phyloP scores from a whole-genome alignment of 257 asterid genomes.

The Solanum okadae region DNA sequence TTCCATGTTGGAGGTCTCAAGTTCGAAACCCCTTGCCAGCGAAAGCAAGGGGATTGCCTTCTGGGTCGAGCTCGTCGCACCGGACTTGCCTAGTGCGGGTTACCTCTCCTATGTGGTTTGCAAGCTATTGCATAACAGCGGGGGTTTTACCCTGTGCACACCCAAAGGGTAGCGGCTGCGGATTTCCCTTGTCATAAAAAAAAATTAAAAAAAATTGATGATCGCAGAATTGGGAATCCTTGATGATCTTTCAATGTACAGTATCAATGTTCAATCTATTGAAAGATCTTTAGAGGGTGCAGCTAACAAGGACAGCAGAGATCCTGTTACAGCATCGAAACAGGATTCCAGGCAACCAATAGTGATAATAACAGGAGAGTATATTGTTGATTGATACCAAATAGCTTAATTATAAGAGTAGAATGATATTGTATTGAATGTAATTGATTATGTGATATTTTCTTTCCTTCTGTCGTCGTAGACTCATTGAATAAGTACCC shows the following conservation, averaged over 20 bases:
- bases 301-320: not conserved
- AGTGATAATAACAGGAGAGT: not conserved
- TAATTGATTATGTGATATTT: not conserved
- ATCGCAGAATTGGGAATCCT: not conserved
- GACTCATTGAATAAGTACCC: not conserved
- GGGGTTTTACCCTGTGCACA: too few relatives aligned
- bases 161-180: too few relatives aligned
- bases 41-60: too few relatives aligned
- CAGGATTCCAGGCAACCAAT: not conserved
- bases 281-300: not conserved
- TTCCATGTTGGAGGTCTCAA: too few relatives aligned
- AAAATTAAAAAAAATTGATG: too few relatives aligned
- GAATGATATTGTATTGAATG: not conserved
- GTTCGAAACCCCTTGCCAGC: too few relatives aligned
- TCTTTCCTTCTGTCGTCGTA: not conserved
- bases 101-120: too few relatives aligned
- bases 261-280: not conserved
- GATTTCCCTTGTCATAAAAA: too few relatives aligned
- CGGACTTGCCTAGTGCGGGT: too few relatives aligned
- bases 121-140: too few relatives aligned
- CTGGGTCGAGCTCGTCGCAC: too few relatives aligned
- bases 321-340: not conserved
- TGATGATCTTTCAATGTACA: not conserved
- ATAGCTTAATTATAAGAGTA: not conserved
- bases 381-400: not conserved